These are phyloP conservation scores for Phanerodontia chrysosporium DNA, from an alignment of 768 basidiomycete species.

Conservation along the genomic window DNA sequence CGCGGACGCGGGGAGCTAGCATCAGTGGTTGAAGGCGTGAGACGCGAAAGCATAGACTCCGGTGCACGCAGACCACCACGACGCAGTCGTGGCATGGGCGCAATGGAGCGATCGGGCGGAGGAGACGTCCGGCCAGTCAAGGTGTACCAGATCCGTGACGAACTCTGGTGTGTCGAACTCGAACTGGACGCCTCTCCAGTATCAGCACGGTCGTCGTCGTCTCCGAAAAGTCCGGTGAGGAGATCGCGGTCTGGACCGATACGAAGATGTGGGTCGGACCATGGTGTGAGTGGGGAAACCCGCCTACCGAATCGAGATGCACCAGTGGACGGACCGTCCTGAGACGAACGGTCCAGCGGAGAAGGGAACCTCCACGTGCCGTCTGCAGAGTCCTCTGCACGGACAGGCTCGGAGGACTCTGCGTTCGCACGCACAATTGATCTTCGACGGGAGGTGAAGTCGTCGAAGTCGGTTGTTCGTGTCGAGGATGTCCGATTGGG, in stretches of 20 bases:
- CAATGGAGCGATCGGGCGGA: neutral
- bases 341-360: neutral
- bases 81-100: conserved; percentile 47
- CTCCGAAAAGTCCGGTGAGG: neutral
- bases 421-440: conserved; percentile 36
- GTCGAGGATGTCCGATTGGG: conserved; percentile 34
- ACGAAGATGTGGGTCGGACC: conserved; percentile 10
- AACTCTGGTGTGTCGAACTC: conserved; percentile 13
- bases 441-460: conserved; percentile 65
- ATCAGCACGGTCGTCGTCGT: neutral
- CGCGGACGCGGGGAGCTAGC: neutral
- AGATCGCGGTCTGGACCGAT: neutral
- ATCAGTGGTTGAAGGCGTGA: neutral
- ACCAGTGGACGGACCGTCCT: neutral
- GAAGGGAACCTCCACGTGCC: conserved; percentile 16
- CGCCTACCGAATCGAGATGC: neutral
- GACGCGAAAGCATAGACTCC: conserved; percentile 50
- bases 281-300: conserved; percentile 9
- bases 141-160: conserved; percentile 22
- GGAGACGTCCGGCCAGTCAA: conserved; percentile 11
- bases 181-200: neutral
- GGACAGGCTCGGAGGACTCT: conserved; percentile 5
- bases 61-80: conserved; percentile 66
- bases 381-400: conserved; percentile 10
- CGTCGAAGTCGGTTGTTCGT: conserved; percentile 63